Evolutionary conservation across 257 asterid genomes (phyloP).

Genomic region (Coffea canephora): DNA sequence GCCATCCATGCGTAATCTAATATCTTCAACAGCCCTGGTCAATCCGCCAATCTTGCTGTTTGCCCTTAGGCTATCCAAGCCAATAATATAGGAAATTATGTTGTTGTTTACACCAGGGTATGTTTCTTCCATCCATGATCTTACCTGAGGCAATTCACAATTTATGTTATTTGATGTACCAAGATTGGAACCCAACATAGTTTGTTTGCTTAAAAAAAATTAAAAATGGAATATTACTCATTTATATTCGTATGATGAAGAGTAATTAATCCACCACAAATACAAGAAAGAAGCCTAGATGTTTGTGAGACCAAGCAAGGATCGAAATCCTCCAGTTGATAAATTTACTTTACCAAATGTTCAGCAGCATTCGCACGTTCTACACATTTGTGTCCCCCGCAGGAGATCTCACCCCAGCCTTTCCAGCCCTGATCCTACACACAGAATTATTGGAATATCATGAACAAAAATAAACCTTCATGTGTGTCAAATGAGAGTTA

Average conservation of each 20-base stretch:
- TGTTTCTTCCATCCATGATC: conserved; percentile 91
- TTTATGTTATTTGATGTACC: no score
- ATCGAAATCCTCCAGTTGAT: neutral
- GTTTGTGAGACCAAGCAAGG: neutral
- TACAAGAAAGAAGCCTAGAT: conserved; percentile 3
- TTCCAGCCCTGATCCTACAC: conserved; percentile 89
- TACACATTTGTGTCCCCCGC: conserved; percentile 71
- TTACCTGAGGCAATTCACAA: conserved; percentile 47
- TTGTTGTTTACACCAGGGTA: conserved; percentile 51
- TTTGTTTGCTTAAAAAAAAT: neutral
- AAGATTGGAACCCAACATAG: no score
- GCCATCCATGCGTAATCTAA: conserved; percentile 91
- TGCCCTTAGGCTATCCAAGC: conserved; percentile 81
- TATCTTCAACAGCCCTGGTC: conserved; percentile 45
- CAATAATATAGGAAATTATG: conserved; percentile 74
- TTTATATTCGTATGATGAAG: neutral
- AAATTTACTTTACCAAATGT: conserved; percentile 56
- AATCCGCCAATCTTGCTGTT: conserved; percentile 23
- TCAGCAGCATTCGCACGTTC: conserved; percentile 94
- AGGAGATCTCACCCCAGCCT: conserved; percentile 99
- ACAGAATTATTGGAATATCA: conserved; percentile 14
- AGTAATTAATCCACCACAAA: neutral
- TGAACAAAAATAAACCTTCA: neutral
- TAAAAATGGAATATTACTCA: neutral
- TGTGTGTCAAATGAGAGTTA: neutral